Base-by-base conservation (phyloP, 129 eudicot genomes). In the Logfia minima region DNA sequence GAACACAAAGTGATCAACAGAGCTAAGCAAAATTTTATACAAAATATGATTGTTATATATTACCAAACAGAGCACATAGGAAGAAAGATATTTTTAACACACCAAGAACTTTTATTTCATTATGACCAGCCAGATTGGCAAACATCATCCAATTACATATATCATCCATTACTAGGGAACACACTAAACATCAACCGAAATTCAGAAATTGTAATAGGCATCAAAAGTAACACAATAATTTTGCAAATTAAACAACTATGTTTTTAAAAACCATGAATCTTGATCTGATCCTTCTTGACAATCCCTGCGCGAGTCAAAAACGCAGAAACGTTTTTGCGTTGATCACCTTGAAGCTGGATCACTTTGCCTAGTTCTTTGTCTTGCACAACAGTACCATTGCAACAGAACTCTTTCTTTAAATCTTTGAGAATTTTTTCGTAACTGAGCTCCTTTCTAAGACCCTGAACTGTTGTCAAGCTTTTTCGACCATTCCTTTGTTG, bases 401-500 rank as follows among this genome's bases (percentile, higher is more conserved):
- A 94, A 70, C 98, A 91, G 56, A 89, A 94, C 37, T 88, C 92
- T 72, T 91, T 93, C 85, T 93, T 93, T 32, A 93, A 72, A 66
- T 89, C 98, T 77, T 93, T 93, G 18, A 91, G 88, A 62, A 94
- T 89, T 70, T 87, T 94, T 56, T 91, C 93, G 90, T 89, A 94
- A 68, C 98, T 94, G 68, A 84, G 87, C 53, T 89, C 97, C 59
- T 89, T 94, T 81, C 76, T 86, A 65, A 94, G 86, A 23, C 98
- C 98, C 45, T 94, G 98, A 9, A 94, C 93, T 4, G 97, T 94
- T 0, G 98, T 94, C 83, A 94, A 80, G 83, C 97, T 89, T 74
- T 94, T 91, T 78, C 88, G 84, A 28, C 98, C 98, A 83, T 94
- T 91, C 80, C 97, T 86, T 62, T 94, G 98, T 74, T 94, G 98